Evolutionary conservation across 371 early-diverging fungal genomes (phyloP), one percentile per base, ranked within the genome.

Genomic region (Sporodiniella umbellata): DNA sequence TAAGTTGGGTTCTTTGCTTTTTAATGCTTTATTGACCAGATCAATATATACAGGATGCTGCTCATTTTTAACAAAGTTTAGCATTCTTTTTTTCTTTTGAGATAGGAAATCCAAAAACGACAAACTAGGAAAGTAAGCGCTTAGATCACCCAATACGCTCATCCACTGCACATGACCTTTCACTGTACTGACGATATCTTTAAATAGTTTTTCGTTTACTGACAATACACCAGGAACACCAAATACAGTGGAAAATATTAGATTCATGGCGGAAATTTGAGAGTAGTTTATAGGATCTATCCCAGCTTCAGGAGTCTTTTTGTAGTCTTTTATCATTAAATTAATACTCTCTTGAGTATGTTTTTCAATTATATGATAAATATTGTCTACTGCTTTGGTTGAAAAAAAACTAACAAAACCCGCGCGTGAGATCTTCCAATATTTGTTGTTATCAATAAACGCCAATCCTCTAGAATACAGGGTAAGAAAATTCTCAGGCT

Each of bases 31-130:
- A 12, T 53, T n/a, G 4, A 50, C 14, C 18, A 62, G 24, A 10
- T 21, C 22, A 2, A 11, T 10, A 28, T 40, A 38, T 1, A 37
- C 8, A 0, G 51, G 45, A 24, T 24, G 17, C 14, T 8, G 15
- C 0, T 25, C 25, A 2, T 33, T 33, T 15, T 50, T 15, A 14
- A 30, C 31, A 28, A 37, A 51, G 0, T 45, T 5, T 1, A 8
- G 48, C 46, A 46, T 35, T 4, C 17, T 49, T 8, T 17, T 15
- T 18, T 56, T 40, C n/a, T 31, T 42, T 48, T 50, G 26, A 42
- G 45, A 56, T 2, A 53, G 18, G 0, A 42, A 11, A 31, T 52
- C 46, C 45, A 62, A 35, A 39, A 56, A 56, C 2, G 57, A 56
- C 1, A 53, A 17, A 12, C 53, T 18, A 21, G 54, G 53, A 7